These are phyloP conservation scores for Leccinum fuscescens DNA, from an alignment of 1,284 basidiomycete species.

Conservation along the genomic window DNA sequence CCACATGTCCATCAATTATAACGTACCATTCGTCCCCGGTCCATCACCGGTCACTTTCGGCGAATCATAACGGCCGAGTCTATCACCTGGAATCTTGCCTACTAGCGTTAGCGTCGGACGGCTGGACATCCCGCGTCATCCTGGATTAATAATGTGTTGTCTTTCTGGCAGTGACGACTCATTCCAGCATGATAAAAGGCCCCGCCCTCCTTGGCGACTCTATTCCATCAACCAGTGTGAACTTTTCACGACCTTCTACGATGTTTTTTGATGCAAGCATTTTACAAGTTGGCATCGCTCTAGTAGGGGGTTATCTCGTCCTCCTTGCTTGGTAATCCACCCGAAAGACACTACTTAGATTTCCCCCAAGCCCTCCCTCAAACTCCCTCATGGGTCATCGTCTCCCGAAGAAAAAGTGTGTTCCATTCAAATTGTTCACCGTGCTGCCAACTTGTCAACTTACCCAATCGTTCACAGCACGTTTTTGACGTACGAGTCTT, in stretches of 20 bases:
- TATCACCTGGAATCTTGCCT: background rate
- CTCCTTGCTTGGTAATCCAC: background rate
- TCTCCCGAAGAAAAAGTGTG: slow-evolving; percentile 9
- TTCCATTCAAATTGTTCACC: background rate
- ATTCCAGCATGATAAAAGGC: background rate
- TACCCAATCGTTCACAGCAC: background rate
- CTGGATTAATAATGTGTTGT: background rate
- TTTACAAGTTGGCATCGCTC: background rate
- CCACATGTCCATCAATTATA: background rate
- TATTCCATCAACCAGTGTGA: background rate
- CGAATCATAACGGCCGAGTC: background rate
- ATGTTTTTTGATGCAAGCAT: background rate
- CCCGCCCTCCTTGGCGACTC: background rate
- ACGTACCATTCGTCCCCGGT: background rate
- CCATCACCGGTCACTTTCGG: background rate
- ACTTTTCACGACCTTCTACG: background rate
- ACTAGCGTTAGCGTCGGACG: background rate
- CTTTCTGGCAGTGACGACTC: background rate
- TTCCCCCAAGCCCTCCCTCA: slow-evolving; percentile 12
- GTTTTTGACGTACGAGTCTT: slow-evolving; percentile 8
- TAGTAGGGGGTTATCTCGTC: background rate
- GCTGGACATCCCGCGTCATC: background rate
- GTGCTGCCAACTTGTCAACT: background rate
- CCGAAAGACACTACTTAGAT: background rate
- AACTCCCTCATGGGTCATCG: slow-evolving; percentile 8